Evolutionary conservation across 2,329 filamentous ascomycete genomes (phyloP), one percentile per base, ranked within the genome.

Genomic region (Helotiales sp.): DNA sequence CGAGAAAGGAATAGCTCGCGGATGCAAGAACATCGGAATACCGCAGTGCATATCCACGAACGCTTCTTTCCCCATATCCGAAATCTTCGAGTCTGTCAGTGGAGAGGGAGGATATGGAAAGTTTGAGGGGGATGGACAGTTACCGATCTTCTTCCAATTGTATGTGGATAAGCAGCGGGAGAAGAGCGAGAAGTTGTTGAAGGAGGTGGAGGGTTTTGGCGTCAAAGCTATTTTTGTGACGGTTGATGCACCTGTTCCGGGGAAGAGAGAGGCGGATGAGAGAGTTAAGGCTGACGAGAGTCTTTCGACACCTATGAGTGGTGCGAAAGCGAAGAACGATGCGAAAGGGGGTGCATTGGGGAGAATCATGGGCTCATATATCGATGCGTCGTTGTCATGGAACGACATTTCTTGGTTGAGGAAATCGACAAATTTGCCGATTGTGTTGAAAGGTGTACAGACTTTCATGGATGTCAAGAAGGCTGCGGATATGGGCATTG

Each of bases 371-470:
- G 84, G 85, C 11, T 74, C 78, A 32, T 86, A 85, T 77, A 83
- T 90, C 73, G 87, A 89, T 74, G 73, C 86, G 3, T 82, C 83
- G 20, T 79, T 88, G 15, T 83, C 73, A 7, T 93, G 89, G 90
- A 82, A 85, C 52, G 90, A 91, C 75, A 81, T 92, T 1, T 79
- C 82, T 4, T 92, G 89, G 89, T 75, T 92, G 24, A 86, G 88
- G 80, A 83, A 81, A 76, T 79, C 81, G 65, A 84, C 86, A 34
- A 82, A 78, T 1, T 81, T 87, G 7, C 80, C 88, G 74, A 71
- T 92, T 81, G 79, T 89, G 70, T 58, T 93, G 28, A 93, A 93
- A 77, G 90, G 90, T 0, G 86, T 93, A n/a, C 89, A 92, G 79
- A 86, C 85, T 15, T 85, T 86, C 0, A 80, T 82, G 47, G 91